phyloP scores from a whole-genome alignment of 2,329 filamentous ascomycete genomes.

The Metarhizium anisopliae region DNA sequence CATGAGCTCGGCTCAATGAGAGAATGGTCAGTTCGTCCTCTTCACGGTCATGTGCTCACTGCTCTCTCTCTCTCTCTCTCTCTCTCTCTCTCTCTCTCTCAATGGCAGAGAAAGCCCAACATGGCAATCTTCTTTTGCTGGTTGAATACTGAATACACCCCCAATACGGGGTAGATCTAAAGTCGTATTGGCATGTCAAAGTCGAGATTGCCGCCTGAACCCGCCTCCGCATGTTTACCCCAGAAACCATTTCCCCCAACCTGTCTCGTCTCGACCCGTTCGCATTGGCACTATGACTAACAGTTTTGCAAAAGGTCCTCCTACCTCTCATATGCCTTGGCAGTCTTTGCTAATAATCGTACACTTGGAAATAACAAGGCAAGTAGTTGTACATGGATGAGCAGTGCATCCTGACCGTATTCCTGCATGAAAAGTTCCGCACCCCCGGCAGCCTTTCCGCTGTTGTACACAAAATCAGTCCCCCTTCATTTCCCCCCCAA shows the following conservation, averaged over 20 bases:
- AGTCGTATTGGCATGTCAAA: not conserved
- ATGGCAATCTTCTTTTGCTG: too few species aligned
- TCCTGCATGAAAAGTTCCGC: not conserved
- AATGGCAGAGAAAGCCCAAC: too few species aligned
- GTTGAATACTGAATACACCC: too few species aligned
- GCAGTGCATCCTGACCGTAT: not conserved
- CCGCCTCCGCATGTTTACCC: constrained; percentile 2
- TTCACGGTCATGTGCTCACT: not conserved
- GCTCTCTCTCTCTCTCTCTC: too few species aligned
- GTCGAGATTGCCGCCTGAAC: not conserved
- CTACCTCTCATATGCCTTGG: too few species aligned
- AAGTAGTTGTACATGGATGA: not conserved
- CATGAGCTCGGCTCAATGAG: too few species aligned
- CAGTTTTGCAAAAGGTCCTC: too few species aligned
- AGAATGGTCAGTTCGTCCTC: not conserved
- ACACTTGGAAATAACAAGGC: not conserved
- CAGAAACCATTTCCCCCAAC: not conserved
- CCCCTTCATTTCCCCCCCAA: not conserved
- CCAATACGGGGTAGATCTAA: not conserved
- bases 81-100: too few species aligned
- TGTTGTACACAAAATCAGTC: too few species aligned
- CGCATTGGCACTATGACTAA: too few species aligned
- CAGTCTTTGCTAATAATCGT: too few species aligned
- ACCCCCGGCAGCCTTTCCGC: not conserved
- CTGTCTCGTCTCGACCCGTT: too few species aligned